Conservation (phyloP, 1,284 basidiomycete species). For the Cystobasidiaceae sp. region DNA sequence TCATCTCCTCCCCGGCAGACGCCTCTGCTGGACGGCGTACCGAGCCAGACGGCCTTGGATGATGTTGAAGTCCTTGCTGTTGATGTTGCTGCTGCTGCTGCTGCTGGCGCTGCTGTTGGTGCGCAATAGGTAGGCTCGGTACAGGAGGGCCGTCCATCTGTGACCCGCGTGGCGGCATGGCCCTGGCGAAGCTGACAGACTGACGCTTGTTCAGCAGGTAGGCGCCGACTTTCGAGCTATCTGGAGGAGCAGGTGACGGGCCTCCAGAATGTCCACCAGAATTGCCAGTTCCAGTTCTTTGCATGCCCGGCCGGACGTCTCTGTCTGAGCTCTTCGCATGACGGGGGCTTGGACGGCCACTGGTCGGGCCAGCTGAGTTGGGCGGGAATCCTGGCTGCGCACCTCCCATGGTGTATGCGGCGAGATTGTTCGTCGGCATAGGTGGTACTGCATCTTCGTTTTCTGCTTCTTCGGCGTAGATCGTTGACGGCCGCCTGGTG, state of each 20-base stretch:
- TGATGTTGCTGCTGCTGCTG: too few species aligned
- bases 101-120: too few species aligned
- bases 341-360: too few species aligned
- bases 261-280: background rate
- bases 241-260: background rate
- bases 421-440: conserved; percentile 8
- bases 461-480: conserved; percentile 13
- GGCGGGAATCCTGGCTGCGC: background rate
- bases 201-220: conserved; percentile 44
- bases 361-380: background rate
- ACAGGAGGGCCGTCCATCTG: conserved; percentile 6
- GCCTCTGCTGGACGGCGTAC: background rate
- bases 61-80: background rate
- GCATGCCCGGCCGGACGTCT: background rate
- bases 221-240: conserved; percentile 40
- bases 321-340: conserved; percentile 21
- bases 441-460: background rate
- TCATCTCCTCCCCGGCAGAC: conserved; percentile 23
- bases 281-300: conserved; percentile 7
- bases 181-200: conserved; percentile 40
- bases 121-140: background rate
- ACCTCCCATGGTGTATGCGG: background rate
- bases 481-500: conserved; percentile 21
- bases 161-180: background rate
- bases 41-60: background rate